Evolutionary conservation across 1,139 yeast species (phyloP).

Genomic region (Debaryomyces psychrophilus): DNA sequence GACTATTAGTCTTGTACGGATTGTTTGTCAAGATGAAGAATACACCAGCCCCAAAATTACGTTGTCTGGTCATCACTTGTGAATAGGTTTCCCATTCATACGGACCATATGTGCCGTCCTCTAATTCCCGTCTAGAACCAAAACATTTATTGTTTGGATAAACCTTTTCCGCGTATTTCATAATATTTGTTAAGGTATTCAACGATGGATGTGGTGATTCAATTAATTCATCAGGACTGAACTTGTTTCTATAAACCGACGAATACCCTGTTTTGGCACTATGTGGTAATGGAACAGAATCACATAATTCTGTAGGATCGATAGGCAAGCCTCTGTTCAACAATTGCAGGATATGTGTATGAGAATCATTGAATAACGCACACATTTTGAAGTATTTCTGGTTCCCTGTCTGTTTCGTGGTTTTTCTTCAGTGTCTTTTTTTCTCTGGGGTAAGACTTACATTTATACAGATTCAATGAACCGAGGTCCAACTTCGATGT

Average conservation of each 20-base stretch:
- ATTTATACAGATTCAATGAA: conserved; percentile 1
- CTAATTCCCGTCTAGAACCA: conserved; percentile 49
- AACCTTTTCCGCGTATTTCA: conserved; percentile 42
- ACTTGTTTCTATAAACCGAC: conserved; percentile 53
- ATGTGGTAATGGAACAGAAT: conserved; percentile 47
- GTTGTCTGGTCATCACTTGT: conserved; percentile 44
- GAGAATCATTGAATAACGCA: conserved; percentile 12
- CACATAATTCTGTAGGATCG: conserved; percentile 13
- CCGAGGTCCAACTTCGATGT: neutral
- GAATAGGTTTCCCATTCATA: conserved; percentile 55
- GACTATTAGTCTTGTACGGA: conserved; percentile 36
- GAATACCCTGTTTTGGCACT: conserved; percentile 54
- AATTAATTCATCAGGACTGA: conserved; percentile 40
- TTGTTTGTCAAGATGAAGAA: conserved; percentile 53
- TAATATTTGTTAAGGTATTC: conserved; percentile 52
- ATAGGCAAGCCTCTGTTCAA: conserved; percentile 18
- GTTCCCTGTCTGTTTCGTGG: conserved; percentile 24
- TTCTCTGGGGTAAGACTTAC: neutral
- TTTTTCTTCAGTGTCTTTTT: conserved; percentile 22
- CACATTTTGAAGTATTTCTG: conserved; percentile 6
- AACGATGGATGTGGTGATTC: conserved; percentile 52
- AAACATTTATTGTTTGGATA: conserved; percentile 48
- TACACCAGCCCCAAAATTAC: conserved; percentile 66
- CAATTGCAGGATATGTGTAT: conserved; percentile 10
- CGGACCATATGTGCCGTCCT: conserved; percentile 44